These are phyloP conservation scores for Trametes cubensis DNA, from an alignment of 768 basidiomycete genomes.

Conservation along the genomic window DNA sequence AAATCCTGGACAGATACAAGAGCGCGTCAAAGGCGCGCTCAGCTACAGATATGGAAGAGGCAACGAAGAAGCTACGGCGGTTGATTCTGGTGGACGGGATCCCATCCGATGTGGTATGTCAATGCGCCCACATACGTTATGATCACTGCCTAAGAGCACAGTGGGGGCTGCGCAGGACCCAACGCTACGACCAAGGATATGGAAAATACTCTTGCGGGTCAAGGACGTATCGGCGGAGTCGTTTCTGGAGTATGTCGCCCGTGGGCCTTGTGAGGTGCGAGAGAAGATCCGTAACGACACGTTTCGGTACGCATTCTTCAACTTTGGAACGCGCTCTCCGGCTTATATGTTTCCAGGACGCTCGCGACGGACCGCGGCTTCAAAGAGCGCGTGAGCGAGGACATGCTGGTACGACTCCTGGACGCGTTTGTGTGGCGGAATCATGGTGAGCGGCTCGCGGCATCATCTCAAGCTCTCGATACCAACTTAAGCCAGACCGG, in stretches of 20 bases:
- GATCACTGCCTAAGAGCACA: neutral
- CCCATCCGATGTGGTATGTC: conserved; percentile 71
- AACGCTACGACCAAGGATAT: conserved; percentile 86
- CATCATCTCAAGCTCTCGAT: neutral
- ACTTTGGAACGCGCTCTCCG: neutral
- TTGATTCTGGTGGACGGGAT: conserved; percentile 91
- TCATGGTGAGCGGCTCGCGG: conserved; percentile 54
- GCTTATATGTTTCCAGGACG: conserved; percentile 52
- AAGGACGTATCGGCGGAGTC: conserved; percentile 75
- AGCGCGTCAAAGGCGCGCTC: conserved; percentile 63
- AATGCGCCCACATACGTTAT: neutral
- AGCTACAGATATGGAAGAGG: conserved; percentile 72
- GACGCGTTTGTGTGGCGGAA: conserved; percentile 99
- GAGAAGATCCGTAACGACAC: conserved; percentile 97
- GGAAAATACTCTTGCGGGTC: conserved; percentile 91
- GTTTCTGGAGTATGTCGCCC: conserved; percentile 76
- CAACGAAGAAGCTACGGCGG: conserved; percentile 81
- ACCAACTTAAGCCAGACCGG: conserved; percentile 51
- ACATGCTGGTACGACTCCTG: conserved; percentile 93
- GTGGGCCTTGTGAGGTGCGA: conserved; percentile 84
- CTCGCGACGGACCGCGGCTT: conserved; percentile 97
- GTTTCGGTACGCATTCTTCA: conserved; percentile 63
- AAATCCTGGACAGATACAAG: conserved; percentile 74
- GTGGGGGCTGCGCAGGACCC: conserved; percentile 56
- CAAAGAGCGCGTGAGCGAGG: conserved; percentile 94